A percentile compares a stretch with the other conserved stretches of the same genome.
Evolutionary conservation across 148 eudicot species (phyloP).

Genomic region (Beta vulgaris): DNA sequence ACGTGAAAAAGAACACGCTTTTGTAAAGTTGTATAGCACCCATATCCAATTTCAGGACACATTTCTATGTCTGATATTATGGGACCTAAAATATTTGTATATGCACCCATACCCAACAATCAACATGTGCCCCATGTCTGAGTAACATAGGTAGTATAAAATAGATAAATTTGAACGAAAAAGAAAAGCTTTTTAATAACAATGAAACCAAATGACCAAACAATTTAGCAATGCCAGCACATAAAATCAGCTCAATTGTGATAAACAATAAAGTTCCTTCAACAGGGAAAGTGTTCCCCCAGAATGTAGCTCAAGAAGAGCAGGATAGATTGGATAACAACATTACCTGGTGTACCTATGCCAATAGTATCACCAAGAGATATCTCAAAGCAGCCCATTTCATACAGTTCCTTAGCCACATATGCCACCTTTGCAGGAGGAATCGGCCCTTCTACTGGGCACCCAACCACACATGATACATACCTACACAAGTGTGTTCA

Average conservation of each 20-base stretch:
- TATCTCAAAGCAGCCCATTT: constrained; percentile 95
- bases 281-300: not conserved
- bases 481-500: constrained; percentile 46
- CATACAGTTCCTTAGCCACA: constrained; percentile 83
- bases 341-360: constrained; percentile 84
- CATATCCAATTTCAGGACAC: no score
- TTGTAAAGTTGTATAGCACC: no score
- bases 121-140: not conserved
- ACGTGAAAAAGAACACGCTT: no score
- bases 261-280: not conserved
- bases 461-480: constrained; percentile 88
- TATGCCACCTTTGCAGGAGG: constrained; percentile 81
- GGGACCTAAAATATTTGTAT: no score
- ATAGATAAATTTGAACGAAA: no score
- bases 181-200: not conserved
- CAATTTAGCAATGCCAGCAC: not conserved
- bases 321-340: constrained; percentile 4
- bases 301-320: not conserved
- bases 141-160: not conserved
- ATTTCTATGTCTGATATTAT: no score
- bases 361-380: constrained; percentile 92
- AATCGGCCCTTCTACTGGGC: constrained; percentile 87
- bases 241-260: not conserved
- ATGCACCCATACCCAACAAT: no score
- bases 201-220: not conserved